Conservation (phyloP, 768 basidiomycete genomes). For the Candolleomyces efflorescens region DNA sequence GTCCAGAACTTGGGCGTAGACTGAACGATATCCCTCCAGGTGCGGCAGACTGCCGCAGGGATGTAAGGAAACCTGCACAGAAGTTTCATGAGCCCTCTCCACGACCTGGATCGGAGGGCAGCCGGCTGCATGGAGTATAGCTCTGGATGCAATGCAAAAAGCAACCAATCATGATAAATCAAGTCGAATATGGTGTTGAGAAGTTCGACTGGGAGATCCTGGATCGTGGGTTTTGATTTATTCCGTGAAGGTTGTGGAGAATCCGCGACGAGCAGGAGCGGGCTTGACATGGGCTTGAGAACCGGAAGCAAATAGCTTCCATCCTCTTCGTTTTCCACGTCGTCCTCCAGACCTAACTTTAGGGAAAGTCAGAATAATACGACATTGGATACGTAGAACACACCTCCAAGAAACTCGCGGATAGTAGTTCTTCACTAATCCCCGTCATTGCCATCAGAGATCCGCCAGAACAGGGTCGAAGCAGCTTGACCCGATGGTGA, state of each 20-base stretch:
- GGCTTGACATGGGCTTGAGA: background rate
- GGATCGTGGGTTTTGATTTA: background rate
- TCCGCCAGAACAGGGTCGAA: background rate
- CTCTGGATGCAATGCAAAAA: slow-evolving; percentile 10
- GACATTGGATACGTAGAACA: too few relatives aligned
- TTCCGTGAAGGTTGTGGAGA: too few relatives aligned
- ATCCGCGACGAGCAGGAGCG: background rate
- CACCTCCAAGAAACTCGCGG: background rate
- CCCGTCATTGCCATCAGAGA: background rate
- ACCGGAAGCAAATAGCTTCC: too few relatives aligned
- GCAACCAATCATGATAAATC: slow-evolving; percentile 7
- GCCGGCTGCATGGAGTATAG: slow-evolving; percentile 3
- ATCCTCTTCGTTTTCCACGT: too few relatives aligned
- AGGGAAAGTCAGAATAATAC: too few relatives aligned
- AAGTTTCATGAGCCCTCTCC: slow-evolving; percentile 6
- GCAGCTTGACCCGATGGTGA: background rate
- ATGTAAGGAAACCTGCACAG: slow-evolving; percentile 11
- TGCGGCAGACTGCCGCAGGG: slow-evolving; percentile 7
- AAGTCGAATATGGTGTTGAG: slow-evolving; percentile 10
- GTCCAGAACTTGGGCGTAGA: slow-evolving; percentile 16
- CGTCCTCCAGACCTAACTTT: too few relatives aligned
- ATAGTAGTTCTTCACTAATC: background rate
- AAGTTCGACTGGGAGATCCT: slow-evolving; percentile 7
- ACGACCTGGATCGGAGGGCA: slow-evolving; percentile 1
- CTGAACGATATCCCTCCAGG: slow-evolving; percentile 10